Evolutionary conservation across 768 basidiomycete genomes (phyloP).

Genomic region (Leccinellum luteum): DNA sequence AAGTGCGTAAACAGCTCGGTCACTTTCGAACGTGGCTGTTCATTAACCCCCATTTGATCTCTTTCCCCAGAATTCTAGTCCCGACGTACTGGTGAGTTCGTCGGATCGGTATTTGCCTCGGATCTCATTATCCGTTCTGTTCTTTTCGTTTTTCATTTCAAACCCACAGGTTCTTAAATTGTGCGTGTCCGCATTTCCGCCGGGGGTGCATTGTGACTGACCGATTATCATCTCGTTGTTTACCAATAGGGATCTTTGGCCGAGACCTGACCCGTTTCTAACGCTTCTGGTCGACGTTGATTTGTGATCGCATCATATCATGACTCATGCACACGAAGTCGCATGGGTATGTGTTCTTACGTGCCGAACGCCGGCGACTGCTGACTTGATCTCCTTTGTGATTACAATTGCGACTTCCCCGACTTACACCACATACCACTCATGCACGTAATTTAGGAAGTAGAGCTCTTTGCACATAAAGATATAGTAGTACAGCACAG

Average conservation of each 20-base stretch:
- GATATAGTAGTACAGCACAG: background rate
- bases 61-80: constrained; percentile 51
- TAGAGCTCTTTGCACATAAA: background rate
- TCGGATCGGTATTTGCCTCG: constrained; percentile 8
- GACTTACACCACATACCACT: background rate
- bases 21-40: constrained; percentile 4
- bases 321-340: constrained; percentile 1
- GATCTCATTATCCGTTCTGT: constrained; percentile 11
- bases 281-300: constrained; percentile 13
- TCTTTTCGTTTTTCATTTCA: background rate
- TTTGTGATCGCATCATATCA: background rate
- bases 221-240: constrained; percentile 6
- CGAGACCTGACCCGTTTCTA: constrained; percentile 71
- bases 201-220: constrained; percentile 7
- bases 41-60: constrained; percentile 4
- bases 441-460: constrained; percentile 5
- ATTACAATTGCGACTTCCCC: background rate
- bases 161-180: constrained; percentile 61
- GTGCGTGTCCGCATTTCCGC: constrained; percentile 35
- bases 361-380: background rate
- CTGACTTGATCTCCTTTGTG: too few relatives aligned
- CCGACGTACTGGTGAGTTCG: constrained; percentile 58
- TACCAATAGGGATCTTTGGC: constrained; percentile 63
- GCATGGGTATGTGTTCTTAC: background rate
- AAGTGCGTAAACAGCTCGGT: constrained; percentile 43